Evolutionary conservation across 768 basidiomycete species (phyloP), one percentile per base, ranked within the genome.

Genomic region (Nidularia sp.): DNA sequence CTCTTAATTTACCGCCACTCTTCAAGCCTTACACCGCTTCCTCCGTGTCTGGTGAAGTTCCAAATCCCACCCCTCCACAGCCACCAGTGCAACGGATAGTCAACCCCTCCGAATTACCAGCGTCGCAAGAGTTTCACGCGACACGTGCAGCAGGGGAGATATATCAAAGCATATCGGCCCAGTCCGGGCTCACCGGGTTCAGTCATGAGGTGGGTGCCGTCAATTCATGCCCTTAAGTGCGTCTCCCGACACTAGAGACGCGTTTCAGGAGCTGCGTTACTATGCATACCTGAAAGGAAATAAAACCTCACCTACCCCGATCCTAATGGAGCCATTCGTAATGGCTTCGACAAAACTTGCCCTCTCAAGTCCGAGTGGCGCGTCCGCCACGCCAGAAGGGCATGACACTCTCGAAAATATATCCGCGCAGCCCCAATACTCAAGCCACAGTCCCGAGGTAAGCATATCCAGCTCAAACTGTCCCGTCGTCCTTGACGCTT

Each of bases 361-460:
- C 22, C 18, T 18, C 18, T 18, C 18, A 18, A 18, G 18, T 18
- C 18, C 18, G 18, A 18, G 18, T 18, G 18, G 18, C 18, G 15
- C 51, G 4, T 42, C 6, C 3, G 34, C 25, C n/a, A 35, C 15
- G 33, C 42, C 34, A 45, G 31, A 51, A 53, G 58, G 43, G 52
- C 45, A 3, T 13, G 77, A 77, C 1, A 64, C 59, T 0, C 34
- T 74, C 36, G 62, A 74, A 59, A 64, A 60, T 52, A 70, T 79
- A 52, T 67, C 60, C 35, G 60, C 73, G 2, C 63, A 70, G 31
- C 64, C 66, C 10, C 64, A 59, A 46, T 79, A 67, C 50, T 63
- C 67, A 5, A 67, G 70, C 48, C 79, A 80, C 53, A 75, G 76
- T 47, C 71, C 78, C 56, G 80, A 82, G 75, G 80, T 80, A 49